Conservation (phyloP, 371 early-diverging fungal species). For the Lichtheimia ramosa region DNA sequence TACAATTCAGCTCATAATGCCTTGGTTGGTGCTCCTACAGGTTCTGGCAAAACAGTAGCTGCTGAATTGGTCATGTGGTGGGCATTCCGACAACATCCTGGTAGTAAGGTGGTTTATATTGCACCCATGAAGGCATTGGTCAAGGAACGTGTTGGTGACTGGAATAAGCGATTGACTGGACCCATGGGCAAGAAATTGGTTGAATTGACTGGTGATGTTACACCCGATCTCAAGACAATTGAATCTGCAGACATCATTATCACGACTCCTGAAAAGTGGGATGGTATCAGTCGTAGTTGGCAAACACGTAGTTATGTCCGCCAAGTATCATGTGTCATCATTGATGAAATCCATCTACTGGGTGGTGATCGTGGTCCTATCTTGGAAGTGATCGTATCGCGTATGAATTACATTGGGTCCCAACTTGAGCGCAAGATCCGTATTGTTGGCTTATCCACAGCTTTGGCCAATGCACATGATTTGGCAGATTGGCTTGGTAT, state of each 20-base stretch:
- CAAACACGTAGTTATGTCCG: constrained; percentile 83
- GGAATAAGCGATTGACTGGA: constrained; percentile 77
- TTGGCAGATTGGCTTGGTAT: constrained; percentile 97
- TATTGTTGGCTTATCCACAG: constrained; percentile 97
- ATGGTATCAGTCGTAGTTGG: constrained; percentile 95
- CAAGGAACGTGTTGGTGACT: constrained; percentile 94
- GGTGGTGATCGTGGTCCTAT: constrained; percentile 97
- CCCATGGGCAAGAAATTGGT: constrained; percentile 82
- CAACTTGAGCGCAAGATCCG: constrained; percentile 75
- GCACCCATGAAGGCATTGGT: constrained; percentile 99
- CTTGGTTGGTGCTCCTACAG: constrained; percentile 97
- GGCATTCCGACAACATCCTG: constrained; percentile 83
- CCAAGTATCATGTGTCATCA: constrained; percentile 86
- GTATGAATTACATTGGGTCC: constrained; percentile 93
- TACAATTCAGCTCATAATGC: constrained; percentile 87
- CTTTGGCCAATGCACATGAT: constrained; percentile 97
- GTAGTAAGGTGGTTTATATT: constrained; percentile 94
- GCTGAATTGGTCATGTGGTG: constrained; percentile 95
- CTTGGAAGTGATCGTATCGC: constrained; percentile 96
- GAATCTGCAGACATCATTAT: constrained; percentile 93
- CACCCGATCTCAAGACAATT: constrained; percentile 87
- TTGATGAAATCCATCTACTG: constrained; percentile 99
- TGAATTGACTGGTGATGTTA: constrained; percentile 97
- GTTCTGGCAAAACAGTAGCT: constrained; percentile 98
- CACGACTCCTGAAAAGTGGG: constrained; percentile 99